These are phyloP conservation scores for Ophioceras dolichostomum DNA, from an alignment of 2,329 filamentous ascomycete species.

Conservation along the genomic window DNA sequence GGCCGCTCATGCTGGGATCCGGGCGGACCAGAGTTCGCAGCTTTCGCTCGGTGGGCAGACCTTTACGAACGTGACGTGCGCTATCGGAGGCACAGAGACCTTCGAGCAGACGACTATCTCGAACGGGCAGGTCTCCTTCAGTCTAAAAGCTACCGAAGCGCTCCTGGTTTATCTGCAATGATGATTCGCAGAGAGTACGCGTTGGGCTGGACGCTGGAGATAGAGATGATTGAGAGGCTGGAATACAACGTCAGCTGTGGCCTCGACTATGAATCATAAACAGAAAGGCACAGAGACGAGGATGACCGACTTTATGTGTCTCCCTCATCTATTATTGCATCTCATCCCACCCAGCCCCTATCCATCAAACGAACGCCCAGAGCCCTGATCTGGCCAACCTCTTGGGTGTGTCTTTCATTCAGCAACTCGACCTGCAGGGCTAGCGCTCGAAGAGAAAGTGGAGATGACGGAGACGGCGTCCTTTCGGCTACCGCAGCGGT, in stretches of 20 bases:
- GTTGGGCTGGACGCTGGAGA: no score
- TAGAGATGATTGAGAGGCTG: no score
- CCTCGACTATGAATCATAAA: no score
- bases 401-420: neutral
- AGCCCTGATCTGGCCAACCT: neutral
- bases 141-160: slow-evolving; percentile 31
- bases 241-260: no score
- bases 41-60: slow-evolving; percentile 31
- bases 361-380: neutral
- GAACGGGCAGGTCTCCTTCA: slow-evolving; percentile 24
- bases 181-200: no score
- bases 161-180: slow-evolving; percentile 31
- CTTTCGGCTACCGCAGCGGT: neutral
- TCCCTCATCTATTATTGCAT: no score
- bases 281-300: no score
- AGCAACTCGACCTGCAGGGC: neutral
- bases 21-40: slow-evolving; percentile 28
- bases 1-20: slow-evolving; percentile 25
- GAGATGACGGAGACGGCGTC: neutral
- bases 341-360: neutral
- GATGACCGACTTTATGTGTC: no score
- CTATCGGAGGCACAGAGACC: slow-evolving; percentile 23
- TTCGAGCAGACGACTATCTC: slow-evolving; percentile 21
- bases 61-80: slow-evolving; percentile 32
- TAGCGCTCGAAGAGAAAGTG: neutral